Base-by-base conservation (phyloP, 495 filamentous ascomycete genomes). In the Neurospora cerealis region DNA sequence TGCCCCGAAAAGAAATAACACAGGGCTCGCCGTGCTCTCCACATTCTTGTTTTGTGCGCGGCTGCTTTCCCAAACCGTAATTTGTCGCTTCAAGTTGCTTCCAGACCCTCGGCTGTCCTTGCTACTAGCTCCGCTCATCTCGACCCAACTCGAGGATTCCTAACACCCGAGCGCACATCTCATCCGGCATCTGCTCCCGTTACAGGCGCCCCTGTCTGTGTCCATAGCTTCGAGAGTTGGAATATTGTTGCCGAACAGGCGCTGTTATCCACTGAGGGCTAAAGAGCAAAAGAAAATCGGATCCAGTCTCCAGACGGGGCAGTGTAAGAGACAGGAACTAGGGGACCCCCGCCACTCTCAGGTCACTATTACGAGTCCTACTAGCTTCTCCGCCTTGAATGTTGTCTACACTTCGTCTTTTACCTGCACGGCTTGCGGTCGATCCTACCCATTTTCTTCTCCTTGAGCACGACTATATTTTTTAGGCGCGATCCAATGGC, bases 1-100 rank as follows among this genome's bases (percentile, higher is more conserved):
- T 79, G 76, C 73, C 77, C 76, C 74, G 71, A 79, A 83, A 81
- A 80, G 76, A 80, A 80, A 80, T 82, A 78, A 78, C 76, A 72
- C 76, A 76, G 77, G 75, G 73, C 77, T 77, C 78, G 46, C 71
- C 70, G 73, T 72, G 74, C 71, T 75, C 80, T 80, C 80, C 78
- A 80, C 80, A 77, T 37, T 48, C 69, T 75, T 77, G 77, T 78
- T 80, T 79, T 76, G 77, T 77, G 77, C 77, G 74, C 76, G 76
- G 76, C 71, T 75, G 73, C 77, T 80, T 78, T 75, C 79, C 79
- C 74, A 76, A 74, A 75, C 72, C 32, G 76, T 77, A 72, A 70
- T 77, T 74, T 69, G 74, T 78, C 76, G 75, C 74, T 77, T 73
- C 76, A 80, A 75, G 75, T 77, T 72, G 70, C 73, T 70, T 62